Percentiles rank a stretch among this genome's conserved stretches.
phyloP scores from a whole-genome alignment of 495 filamentous ascomycete genomes.

The Penicillium daleae region DNA sequence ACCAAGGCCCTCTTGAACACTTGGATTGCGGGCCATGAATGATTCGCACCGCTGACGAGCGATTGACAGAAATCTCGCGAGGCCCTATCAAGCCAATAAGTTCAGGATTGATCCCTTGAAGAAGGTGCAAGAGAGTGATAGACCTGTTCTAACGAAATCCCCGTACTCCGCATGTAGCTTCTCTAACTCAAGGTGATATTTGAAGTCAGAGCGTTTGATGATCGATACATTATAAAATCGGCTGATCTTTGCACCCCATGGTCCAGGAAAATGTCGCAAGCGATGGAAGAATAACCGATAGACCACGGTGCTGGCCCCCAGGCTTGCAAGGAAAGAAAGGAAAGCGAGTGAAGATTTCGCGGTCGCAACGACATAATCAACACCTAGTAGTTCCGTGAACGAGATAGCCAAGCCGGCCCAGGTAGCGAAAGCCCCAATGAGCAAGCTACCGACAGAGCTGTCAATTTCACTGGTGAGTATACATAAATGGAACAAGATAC shows the following conservation, averaged over 20 bases:
- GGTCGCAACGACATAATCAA: slow-evolving; percentile 1
- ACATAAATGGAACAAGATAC: slow-evolving; percentile 3
- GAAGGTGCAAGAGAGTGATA: background rate
- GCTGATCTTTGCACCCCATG: slow-evolving; percentile 42
- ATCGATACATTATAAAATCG: slow-evolving; percentile 43
- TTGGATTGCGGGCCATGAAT: slow-evolving; percentile 29
- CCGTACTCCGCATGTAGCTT: slow-evolving; percentile 36
- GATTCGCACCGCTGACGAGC: slow-evolving; percentile 24
- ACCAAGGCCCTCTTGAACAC: slow-evolving; percentile 40
- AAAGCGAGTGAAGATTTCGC: slow-evolving; percentile 5
- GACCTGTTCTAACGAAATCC: slow-evolving; percentile 37
- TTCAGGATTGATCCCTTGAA: background rate
- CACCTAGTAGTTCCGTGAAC: background rate
- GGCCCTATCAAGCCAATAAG: slow-evolving; percentile 16
- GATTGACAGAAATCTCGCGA: slow-evolving; percentile 41
- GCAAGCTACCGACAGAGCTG: slow-evolving; percentile 1
- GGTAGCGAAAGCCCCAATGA: background rate
- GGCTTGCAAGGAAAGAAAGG: slow-evolving; percentile 4
- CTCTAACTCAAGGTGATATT: slow-evolving; percentile 40
- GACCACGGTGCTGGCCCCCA: slow-evolving; percentile 42
- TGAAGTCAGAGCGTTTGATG: slow-evolving; percentile 31
- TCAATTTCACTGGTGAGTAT: slow-evolving; percentile 13
- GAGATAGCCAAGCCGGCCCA: background rate
- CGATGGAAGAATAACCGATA: slow-evolving; percentile 53
- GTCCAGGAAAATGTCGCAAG: slow-evolving; percentile 49